Percentiles rank a stretch among this genome's conserved stretches.
Conservation (phyloP, 441 rosid species). For the Pelargonium fulgidum region DNA sequence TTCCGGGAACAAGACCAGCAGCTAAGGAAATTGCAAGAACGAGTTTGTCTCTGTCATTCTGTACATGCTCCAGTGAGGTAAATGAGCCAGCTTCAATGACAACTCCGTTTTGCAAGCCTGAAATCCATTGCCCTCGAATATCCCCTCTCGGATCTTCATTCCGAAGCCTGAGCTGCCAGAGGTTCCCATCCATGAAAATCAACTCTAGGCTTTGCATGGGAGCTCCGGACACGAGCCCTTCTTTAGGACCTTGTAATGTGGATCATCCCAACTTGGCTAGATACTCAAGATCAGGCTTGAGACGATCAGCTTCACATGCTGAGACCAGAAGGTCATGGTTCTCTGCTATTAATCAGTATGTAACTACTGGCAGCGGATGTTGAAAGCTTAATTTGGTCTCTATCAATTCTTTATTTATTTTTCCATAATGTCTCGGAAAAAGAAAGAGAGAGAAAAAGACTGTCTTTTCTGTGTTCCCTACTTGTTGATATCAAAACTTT, state of each 20-base stretch:
- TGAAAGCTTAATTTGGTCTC: conserved; percentile 23
- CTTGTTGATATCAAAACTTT: too few species aligned
- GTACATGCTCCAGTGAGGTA: conserved; percentile 64
- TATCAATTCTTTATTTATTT: not conserved
- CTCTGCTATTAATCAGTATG: conserved; percentile 61
- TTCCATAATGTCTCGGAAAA: not conserved
- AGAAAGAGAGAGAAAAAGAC: too few species aligned
- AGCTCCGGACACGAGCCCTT: conserved; percentile 45
- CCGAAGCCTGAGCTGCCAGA: conserved; percentile 65
- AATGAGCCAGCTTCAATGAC: conserved; percentile 48
- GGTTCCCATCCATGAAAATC: conserved; percentile 54
- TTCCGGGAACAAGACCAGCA: conserved; percentile 39
- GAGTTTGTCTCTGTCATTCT: conserved; percentile 66
- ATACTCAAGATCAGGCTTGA: conserved; percentile 48
- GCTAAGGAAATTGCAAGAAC: conserved; percentile 48
- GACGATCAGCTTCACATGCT: conserved; percentile 39
- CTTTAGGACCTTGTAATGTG: conserved; percentile 34
- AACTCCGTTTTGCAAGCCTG: conserved; percentile 63
- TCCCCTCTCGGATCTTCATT: conserved; percentile 63
- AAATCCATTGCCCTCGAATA: conserved; percentile 40
- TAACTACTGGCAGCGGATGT: conserved; percentile 54
- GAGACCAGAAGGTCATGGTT: conserved; percentile 71
- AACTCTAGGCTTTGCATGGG: conserved; percentile 64
- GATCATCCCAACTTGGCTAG: conserved; percentile 30
- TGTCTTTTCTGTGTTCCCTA: too few species aligned